Percentiles rank a stretch among this genome's conserved stretches.
phyloP scores from a whole-genome alignment of 2,329 filamentous ascomycete species.

The Sarocladium kiliense region DNA sequence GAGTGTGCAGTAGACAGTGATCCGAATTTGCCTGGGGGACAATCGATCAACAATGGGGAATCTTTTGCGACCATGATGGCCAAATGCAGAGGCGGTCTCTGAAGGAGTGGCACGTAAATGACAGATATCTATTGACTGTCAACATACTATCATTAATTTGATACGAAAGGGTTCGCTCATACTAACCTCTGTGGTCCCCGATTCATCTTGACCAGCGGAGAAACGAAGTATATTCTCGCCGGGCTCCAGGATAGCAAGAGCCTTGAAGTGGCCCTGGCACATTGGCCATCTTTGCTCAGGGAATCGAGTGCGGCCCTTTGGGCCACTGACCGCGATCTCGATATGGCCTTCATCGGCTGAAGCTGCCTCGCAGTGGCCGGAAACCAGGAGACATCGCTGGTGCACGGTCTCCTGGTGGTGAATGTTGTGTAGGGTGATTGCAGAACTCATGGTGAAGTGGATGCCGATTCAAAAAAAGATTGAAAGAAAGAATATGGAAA shows the following conservation, averaged over 20 bases:
- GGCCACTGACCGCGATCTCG: slow-evolving; percentile 9
- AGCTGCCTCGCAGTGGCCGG: slow-evolving; percentile 11
- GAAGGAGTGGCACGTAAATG: slow-evolving; percentile 49
- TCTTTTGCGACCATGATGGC: slow-evolving; percentile 66
- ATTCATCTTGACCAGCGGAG: neutral
- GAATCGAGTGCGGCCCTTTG: slow-evolving; percentile 8
- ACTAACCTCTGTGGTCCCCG: neutral
- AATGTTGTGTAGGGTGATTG: slow-evolving; percentile 15
- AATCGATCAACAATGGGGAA: slow-evolving; percentile 64
- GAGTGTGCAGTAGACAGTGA: slow-evolving; percentile 44
- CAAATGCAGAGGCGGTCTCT: slow-evolving; percentile 62
- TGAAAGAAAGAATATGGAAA: no score
- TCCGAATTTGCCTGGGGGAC: slow-evolving; percentile 53
- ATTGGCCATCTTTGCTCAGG: slow-evolving; percentile 15
- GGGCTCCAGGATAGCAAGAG: slow-evolving; percentile 12
- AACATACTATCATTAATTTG: neutral
- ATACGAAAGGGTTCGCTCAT: neutral
- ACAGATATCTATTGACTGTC: slow-evolving; percentile 7
- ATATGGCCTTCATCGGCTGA: slow-evolving; percentile 1
- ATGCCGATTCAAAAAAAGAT: no score
- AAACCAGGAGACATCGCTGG: slow-evolving; percentile 15
- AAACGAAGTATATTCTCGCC: slow-evolving; percentile 12
- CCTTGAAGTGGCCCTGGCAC: slow-evolving; percentile 15
- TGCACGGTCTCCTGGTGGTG: slow-evolving; percentile 14
- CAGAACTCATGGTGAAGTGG: neutral